Conservation (phyloP, 2,329 filamentous ascomycete species). For the Colletotrichum zoysiae region DNA sequence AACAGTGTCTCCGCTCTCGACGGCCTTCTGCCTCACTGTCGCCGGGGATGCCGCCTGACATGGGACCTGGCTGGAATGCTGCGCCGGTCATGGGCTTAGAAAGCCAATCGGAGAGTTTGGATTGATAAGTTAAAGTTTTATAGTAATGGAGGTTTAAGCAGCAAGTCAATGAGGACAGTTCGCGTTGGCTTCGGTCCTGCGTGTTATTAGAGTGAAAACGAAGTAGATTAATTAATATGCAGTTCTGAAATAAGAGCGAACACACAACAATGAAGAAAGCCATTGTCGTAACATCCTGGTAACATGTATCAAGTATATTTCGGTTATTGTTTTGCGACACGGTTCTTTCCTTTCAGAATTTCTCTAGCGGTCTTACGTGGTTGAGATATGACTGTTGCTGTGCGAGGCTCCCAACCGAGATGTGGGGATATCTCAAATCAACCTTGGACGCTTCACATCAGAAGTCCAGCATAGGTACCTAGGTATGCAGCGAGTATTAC, state of each 20-base stretch:
- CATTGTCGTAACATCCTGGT: not conserved
- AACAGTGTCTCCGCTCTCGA: not conserved
- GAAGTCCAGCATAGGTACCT: not conserved
- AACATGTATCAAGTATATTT: too few species aligned
- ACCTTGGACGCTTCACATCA: not conserved
- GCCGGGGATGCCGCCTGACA: not conserved
- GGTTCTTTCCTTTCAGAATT: not conserved
- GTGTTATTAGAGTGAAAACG: too few species aligned
- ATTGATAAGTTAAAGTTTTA: too few species aligned
- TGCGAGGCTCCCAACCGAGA: not conserved
- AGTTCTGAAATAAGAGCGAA: too few species aligned
- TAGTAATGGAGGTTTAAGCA: not conserved
- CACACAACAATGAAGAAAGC: not conserved
- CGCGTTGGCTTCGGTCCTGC: not conserved
- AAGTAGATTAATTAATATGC: too few species aligned
- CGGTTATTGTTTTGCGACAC: too few species aligned
- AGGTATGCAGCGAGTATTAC: too few species aligned
- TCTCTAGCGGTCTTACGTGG: not conserved
- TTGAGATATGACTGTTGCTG: not conserved
- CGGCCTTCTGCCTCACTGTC: slow-evolving; percentile 16
- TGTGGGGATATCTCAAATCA: not conserved
- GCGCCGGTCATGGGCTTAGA: not conserved
- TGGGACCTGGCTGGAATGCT: not conserved
- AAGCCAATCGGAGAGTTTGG: not conserved
- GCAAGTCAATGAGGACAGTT: not conserved